Percentiles rank a stretch among this genome's conserved stretches.
These are phyloP conservation scores for Pseudopyricularia javanii DNA, from an alignment of 2,329 filamentous ascomycete genomes.

Conservation along the genomic window DNA sequence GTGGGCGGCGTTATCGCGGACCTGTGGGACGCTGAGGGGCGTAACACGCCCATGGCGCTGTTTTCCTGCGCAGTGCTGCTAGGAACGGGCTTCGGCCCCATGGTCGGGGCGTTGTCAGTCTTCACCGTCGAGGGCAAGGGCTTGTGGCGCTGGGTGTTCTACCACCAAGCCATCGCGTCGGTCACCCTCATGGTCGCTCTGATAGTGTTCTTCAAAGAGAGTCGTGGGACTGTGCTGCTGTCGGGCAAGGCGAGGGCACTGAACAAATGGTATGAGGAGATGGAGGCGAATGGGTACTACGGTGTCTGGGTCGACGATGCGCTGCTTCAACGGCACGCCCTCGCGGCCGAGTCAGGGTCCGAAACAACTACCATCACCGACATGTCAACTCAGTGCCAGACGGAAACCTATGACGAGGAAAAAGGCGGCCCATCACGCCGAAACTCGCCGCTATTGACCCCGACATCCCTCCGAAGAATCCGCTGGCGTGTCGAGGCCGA, in stretches of 20 bases:
- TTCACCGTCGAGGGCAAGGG: slow-evolving; percentile 35
- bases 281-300: slow-evolving; percentile 52
- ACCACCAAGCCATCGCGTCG: slow-evolving; percentile 65
- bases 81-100: slow-evolving; percentile 68
- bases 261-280: slow-evolving; percentile 67
- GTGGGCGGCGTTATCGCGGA: slow-evolving; percentile 87
- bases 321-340: neutral
- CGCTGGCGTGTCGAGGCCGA: slow-evolving; percentile 73
- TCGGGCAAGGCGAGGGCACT: slow-evolving; percentile 60
- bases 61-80: slow-evolving; percentile 71
- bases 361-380: neutral
- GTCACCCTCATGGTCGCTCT: slow-evolving; percentile 52
- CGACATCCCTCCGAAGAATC: slow-evolving; percentile 36
- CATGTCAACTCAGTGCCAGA: neutral
- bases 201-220: slow-evolving; percentile 65
- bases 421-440: neutral
- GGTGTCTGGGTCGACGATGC: slow-evolving; percentile 27
- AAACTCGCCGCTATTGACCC: neutral
- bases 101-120: slow-evolving; percentile 47
- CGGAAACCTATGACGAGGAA: neutral
- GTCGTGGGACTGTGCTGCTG: slow-evolving; percentile 67
- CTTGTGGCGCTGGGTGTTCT: slow-evolving; percentile 78
- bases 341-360: neutral
- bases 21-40: slow-evolving; percentile 63
- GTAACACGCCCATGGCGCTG: slow-evolving; percentile 82